phyloP scores from a whole-genome alignment of 2,329 filamentous ascomycete species.

The Aureobasidium sp. region DNA sequence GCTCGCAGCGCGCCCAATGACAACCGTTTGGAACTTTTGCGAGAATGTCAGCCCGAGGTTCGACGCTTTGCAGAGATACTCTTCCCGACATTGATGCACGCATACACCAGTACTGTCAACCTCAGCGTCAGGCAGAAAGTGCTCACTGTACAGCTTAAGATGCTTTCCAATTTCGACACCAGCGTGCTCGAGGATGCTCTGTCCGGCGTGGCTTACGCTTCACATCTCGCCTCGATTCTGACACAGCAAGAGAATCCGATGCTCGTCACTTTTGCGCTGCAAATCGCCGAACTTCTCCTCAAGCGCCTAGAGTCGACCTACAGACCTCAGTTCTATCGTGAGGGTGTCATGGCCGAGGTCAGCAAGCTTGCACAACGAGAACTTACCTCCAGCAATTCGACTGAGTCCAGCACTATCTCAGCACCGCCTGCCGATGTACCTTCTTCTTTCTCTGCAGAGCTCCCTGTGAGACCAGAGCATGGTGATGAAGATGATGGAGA shows the following conservation, averaged over 20 bases:
- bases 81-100: slow-evolving; percentile 90
- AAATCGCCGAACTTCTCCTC: slow-evolving; percentile 82
- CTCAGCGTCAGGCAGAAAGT: slow-evolving; percentile 92
- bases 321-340: slow-evolving; percentile 91
- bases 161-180: slow-evolving; percentile 90
- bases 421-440: slow-evolving; percentile 10
- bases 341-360: slow-evolving; percentile 91
- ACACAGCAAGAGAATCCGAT: slow-evolving; percentile 90
- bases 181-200: slow-evolving; percentile 79
- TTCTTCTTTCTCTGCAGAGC: slow-evolving; percentile 14
- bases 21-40: slow-evolving; percentile 72
- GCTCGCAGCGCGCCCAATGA: slow-evolving; percentile 60
- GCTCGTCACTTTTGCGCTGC: slow-evolving; percentile 77
- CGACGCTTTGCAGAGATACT: slow-evolving; percentile 89
- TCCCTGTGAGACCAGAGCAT: slow-evolving; percentile 20
- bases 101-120: slow-evolving; percentile 96
- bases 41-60: slow-evolving; percentile 77
- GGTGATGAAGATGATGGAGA: slow-evolving; percentile 34
- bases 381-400: slow-evolving; percentile 16
- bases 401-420: slow-evolving; percentile 17
- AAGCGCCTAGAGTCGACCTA: slow-evolving; percentile 81
- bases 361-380: slow-evolving; percentile 60
- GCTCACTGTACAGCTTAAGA: slow-evolving; percentile 90
- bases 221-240: slow-evolving; percentile 87
- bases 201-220: slow-evolving; percentile 85